phyloP scores from a whole-genome alignment of 768 basidiomycete genomes.

The Serendipita vermifera region DNA sequence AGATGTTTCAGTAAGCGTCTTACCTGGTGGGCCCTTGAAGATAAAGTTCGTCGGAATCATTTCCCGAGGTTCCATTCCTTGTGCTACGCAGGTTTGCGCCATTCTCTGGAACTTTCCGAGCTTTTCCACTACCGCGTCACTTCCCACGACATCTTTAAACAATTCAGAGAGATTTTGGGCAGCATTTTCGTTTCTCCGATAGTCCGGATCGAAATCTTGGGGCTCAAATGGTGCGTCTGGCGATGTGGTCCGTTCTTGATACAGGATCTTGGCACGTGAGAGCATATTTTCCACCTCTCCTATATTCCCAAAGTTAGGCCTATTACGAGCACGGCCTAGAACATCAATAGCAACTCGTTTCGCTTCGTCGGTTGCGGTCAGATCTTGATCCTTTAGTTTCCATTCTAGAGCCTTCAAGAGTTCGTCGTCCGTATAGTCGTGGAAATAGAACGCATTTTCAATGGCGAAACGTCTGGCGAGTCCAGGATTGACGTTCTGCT shows the following conservation, averaged over 20 bases:
- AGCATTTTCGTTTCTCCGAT: constrained; percentile 36
- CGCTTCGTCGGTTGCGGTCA: constrained; percentile 42
- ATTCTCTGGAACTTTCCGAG: constrained; percentile 42
- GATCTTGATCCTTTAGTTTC: constrained; percentile 46
- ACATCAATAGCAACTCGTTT: constrained; percentile 43
- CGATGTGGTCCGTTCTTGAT: constrained; percentile 28
- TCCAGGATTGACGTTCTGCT: constrained; percentile 57
- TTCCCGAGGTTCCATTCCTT: constrained; percentile 33
- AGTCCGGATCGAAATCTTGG: constrained; percentile 51
- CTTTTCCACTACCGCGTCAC: constrained; percentile 38
- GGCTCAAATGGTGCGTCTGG: constrained; percentile 27
- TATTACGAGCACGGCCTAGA: constrained; percentile 22
- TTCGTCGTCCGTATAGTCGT: constrained; percentile 46
- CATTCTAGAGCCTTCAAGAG: constrained; percentile 38
- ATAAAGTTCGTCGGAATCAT: constrained; percentile 50
- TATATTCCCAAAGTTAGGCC: constrained; percentile 53
- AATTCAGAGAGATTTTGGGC: constrained; percentile 38
- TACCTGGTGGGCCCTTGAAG: constrained; percentile 63
- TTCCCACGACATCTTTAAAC: constrained; percentile 52
- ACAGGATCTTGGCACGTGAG: constrained; percentile 35
- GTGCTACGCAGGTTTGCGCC: constrained; percentile 30
- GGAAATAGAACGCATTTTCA: constrained; percentile 55
- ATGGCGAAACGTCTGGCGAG: constrained; percentile 53
- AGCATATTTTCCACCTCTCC: constrained; percentile 54
- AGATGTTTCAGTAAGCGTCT: constrained; percentile 12